A percentile compares a stretch with the other conserved stretches of the same genome.
Evolutionary conservation across 2,329 filamentous ascomycete genomes (phyloP).

Genomic region (Beauveria scarabaeidicola): DNA sequence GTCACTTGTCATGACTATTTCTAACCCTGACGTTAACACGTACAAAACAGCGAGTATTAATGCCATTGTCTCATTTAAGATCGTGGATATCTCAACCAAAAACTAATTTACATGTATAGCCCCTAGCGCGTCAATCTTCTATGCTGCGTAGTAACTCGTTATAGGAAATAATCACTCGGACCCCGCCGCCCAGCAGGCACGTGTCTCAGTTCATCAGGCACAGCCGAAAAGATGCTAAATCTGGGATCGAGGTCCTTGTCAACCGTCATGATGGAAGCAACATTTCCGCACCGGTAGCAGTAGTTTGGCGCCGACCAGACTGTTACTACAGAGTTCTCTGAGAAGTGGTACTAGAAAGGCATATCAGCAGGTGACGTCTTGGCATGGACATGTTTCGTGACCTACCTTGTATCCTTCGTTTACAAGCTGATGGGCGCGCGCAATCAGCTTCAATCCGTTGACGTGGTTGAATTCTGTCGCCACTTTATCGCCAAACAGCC

Average conservation of each 20-base stretch:
- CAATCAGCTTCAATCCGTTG: conserved; percentile 90
- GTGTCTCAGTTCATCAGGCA: conserved; percentile 76
- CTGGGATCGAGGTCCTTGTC: conserved; percentile 76
- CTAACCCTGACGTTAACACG: too few relatives aligned
- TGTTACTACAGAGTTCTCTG: conserved; percentile 89
- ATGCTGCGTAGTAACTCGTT: conserved; percentile 17
- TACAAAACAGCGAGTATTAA: background rate
- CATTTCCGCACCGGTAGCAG: conserved; percentile 90
- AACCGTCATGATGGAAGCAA: conserved; percentile 93
- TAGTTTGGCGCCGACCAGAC: conserved; percentile 98
- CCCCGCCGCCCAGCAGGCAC: conserved; percentile 64
- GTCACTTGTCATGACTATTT: too few relatives aligned
- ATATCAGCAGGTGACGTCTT: background rate
- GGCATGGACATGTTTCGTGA: background rate
- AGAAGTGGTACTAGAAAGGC: conserved; percentile 68
- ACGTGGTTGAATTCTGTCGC: conserved; percentile 97
- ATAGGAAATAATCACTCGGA: conserved; percentile 64
- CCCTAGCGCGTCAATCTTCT: conserved; percentile 14
- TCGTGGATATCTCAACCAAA: conserved; percentile 34
- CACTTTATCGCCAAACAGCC: conserved; percentile 95
- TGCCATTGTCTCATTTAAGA: conserved; percentile 19
- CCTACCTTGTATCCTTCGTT: conserved; percentile 94
- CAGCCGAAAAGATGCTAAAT: conserved; percentile 86
- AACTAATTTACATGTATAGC: conserved; percentile 33
- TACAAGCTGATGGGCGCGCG: conserved; percentile 94